These are phyloP conservation scores for Glycine tomentella DNA, from an alignment of 306 rosid genomes.

Conservation along the genomic window DNA sequence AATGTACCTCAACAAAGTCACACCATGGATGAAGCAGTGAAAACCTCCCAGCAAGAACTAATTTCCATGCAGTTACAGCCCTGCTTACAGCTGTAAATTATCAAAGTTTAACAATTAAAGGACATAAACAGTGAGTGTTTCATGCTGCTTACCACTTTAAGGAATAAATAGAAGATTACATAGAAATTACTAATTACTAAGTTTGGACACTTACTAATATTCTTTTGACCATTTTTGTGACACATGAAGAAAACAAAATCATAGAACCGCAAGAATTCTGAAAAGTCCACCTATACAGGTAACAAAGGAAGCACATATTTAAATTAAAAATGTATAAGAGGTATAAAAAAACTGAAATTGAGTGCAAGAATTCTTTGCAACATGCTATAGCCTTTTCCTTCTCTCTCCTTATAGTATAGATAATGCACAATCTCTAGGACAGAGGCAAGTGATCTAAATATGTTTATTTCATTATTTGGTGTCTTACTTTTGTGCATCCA, in stretches of 20 bases:
- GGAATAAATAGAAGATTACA: conserved; percentile 36
- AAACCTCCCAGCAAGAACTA: conserved; percentile 89
- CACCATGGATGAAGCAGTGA: conserved; percentile 85
- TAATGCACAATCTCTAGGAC: conserved; percentile 22
- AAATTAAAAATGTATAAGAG: conserved; percentile 33
- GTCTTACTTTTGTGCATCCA: conserved; percentile 38
- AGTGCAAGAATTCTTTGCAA: conserved; percentile 14
- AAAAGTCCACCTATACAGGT: conserved; percentile 64
- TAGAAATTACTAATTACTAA: not conserved
- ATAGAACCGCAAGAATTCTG: conserved; percentile 85
- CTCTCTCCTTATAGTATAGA: conserved; percentile 33
- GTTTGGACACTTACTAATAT: conserved; percentile 69
- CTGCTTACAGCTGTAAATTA: conserved; percentile 75
- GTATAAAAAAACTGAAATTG: conserved; percentile 18
- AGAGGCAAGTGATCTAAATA: not conserved
- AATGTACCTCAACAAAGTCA: conserved; percentile 88
- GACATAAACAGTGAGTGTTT: conserved; percentile 34
- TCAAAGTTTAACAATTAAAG: conserved; percentile 28
- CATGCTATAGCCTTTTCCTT: not conserved
- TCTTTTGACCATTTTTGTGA: conserved; percentile 96
- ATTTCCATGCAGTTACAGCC: conserved; percentile 87
- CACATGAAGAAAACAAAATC: conserved; percentile 89
- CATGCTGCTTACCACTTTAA: conserved; percentile 27
- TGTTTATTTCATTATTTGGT: not conserved
- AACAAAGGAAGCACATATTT: conserved; percentile 40